phyloP scores from a whole-genome alignment of 2,329 filamentous ascomycete genomes.

The Didymella pomorum region DNA sequence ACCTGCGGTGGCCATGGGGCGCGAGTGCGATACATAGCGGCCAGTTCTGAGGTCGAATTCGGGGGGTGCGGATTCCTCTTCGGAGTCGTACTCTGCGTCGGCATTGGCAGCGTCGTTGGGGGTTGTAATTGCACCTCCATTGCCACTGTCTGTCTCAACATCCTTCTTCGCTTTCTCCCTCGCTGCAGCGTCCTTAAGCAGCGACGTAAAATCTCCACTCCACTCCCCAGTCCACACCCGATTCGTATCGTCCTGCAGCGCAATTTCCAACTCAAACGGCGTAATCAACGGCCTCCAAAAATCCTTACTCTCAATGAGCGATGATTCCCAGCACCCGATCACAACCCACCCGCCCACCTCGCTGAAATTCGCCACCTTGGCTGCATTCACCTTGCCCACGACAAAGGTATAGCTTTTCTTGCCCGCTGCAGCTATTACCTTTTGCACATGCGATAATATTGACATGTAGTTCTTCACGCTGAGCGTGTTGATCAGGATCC shows the following conservation, averaged over 20 bases:
- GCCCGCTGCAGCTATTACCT: conserved; percentile 76
- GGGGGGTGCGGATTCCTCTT: conserved; percentile 73
- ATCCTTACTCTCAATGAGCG: conserved; percentile 87
- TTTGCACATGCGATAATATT: conserved; percentile 77
- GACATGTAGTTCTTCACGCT: conserved; percentile 89
- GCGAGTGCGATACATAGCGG: conserved; percentile 77
- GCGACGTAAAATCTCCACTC: conserved; percentile 82
- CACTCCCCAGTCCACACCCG: conserved; percentile 88
- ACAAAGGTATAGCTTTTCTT: conserved; percentile 98
- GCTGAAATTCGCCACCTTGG: conserved; percentile 94
- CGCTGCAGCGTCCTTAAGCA: conserved; percentile 57
- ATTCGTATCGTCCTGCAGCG: conserved; percentile 75
- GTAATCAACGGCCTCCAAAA: conserved; percentile 92
- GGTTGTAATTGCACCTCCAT: neutral
- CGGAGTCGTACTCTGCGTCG: conserved; percentile 68
- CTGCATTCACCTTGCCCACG: conserved; percentile 93
- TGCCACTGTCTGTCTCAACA: conserved; percentile 48
- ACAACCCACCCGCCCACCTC: conserved; percentile 98
- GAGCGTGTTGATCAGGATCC: conserved; percentile 94
- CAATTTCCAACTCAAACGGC: conserved; percentile 88
- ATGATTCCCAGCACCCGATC: conserved; percentile 95
- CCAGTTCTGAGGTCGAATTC: conserved; percentile 94
- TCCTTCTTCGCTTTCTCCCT: neutral
- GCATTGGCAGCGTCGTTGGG: conserved; percentile 18
- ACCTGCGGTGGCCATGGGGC: conserved; percentile 69